A percentile compares a stretch with the other conserved stretches of the same genome.
Evolutionary conservation across 257 asterid species (phyloP).

Genomic region (Solanum chmielewskii): DNA sequence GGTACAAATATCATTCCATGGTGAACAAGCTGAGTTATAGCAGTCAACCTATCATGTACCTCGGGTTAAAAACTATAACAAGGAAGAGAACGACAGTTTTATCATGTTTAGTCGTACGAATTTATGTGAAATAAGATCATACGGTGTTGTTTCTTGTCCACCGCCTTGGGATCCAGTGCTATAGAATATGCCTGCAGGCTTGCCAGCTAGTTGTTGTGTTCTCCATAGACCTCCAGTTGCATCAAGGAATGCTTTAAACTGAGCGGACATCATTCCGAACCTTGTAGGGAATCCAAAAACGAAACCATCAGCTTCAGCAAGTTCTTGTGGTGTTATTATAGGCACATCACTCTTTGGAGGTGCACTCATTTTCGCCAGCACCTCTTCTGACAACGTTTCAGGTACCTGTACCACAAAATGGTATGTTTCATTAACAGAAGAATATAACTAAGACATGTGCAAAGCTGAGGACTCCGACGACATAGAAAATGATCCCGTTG

Average conservation of each 20-base stretch:
- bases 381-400: constrained; percentile 57
- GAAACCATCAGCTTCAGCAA: constrained; percentile 68
- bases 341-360: constrained; percentile 65
- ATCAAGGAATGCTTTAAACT: constrained; percentile 75
- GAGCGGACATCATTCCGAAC: constrained; percentile 86
- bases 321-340: constrained; percentile 42
- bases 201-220: constrained; percentile 73
- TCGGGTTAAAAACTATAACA: background rate
- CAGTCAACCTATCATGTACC: constrained; percentile 44
- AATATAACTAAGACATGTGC: background rate
- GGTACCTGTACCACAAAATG: constrained; percentile 41
- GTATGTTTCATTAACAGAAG: background rate
- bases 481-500: background rate
- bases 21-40: constrained; percentile 67
- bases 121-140: background rate
- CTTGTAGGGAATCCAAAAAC: constrained; percentile 79
- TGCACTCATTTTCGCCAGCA: constrained; percentile 71
- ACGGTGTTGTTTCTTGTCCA: constrained; percentile 85
- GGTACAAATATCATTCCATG: constrained; percentile 78
- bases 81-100: background rate
- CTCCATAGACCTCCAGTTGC: constrained; percentile 87
- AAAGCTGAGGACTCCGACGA: background rate
- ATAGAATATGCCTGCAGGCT: constrained; percentile 82
- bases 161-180: constrained; percentile 90
- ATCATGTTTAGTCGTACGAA: background rate